Evolutionary conservation across 129 eudicot genomes (phyloP).

Genomic region (Solidago caesia): DNA sequence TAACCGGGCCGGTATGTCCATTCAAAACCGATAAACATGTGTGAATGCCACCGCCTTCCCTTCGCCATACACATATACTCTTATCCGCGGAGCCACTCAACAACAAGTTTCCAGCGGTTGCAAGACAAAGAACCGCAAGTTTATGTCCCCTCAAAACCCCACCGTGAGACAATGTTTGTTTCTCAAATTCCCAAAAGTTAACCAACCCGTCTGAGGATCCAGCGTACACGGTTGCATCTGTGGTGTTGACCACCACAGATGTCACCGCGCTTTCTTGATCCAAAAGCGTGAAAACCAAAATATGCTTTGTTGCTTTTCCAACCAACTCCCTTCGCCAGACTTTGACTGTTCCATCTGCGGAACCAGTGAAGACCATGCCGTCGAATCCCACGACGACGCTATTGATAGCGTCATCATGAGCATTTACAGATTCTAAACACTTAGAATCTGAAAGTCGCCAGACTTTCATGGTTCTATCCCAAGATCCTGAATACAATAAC

Average conservation of each 20-base stretch:
- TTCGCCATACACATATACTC: constrained; percentile 78
- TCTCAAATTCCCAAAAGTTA: constrained; percentile 61
- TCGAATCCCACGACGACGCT: constrained; percentile 46
- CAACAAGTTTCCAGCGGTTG: constrained; percentile 54
- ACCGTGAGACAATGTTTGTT: constrained; percentile 46
- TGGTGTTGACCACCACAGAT: constrained; percentile 41
- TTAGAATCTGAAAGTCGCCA: constrained; percentile 82
- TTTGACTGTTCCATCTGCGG: constrained; percentile 89
- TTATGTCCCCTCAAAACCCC: constrained; percentile 80
- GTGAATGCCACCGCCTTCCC: constrained; percentile 55
- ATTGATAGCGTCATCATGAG: constrained; percentile 84
- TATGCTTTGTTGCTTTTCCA: constrained; percentile 42
- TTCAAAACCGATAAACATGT: constrained; percentile 59
- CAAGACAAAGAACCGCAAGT: constrained; percentile 73
- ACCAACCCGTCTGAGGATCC: constrained; percentile 73
- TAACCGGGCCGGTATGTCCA: constrained; percentile 77
- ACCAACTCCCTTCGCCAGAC: constrained; percentile 82
- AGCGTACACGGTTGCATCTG: constrained; percentile 38
- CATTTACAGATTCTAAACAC: constrained; percentile 70
- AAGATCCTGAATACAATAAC: constrained; percentile 78
- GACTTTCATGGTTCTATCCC: constrained; percentile 82
- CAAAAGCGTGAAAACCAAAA: constrained; percentile 46
- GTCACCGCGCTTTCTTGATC: constrained; percentile 71
- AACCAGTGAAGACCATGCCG: constrained; percentile 80
- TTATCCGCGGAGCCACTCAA: constrained; percentile 84